Percentiles rank a stretch among this genome's conserved stretches.
phyloP scores from a whole-genome alignment of 352 stramenopile species.

The Phytopythium boreale region DNA sequence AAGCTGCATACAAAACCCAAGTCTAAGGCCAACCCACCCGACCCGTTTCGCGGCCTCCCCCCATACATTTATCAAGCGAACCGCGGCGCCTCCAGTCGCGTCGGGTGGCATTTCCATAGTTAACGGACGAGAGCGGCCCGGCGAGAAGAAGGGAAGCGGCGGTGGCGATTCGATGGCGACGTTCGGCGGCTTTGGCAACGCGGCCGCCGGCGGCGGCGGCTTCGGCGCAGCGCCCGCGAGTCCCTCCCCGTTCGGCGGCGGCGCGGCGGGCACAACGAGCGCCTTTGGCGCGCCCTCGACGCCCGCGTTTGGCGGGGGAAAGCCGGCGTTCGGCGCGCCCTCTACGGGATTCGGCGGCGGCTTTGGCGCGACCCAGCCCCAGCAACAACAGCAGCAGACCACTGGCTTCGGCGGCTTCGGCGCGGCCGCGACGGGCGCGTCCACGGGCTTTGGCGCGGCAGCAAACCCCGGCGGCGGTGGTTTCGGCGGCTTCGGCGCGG shows the following conservation, averaged over 20 bases:
- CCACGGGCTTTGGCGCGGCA: constrained; percentile 14
- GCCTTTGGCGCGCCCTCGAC: constrained; percentile 36
- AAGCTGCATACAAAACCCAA: no score
- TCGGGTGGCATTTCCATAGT: no score
- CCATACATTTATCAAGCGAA: no score
- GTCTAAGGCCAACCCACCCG: no score
- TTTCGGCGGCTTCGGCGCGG: constrained; percentile 35
- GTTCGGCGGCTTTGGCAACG: constrained; percentile 16
- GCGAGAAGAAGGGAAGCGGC: no score
- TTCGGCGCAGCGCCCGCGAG: constrained; percentile 18
- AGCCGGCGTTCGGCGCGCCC: constrained; percentile 35
- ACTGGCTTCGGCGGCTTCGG: constrained; percentile 24
- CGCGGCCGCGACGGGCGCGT: constrained; percentile 17
- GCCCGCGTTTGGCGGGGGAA: constrained; percentile 26
- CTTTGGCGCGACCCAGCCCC: constrained; percentile 28
- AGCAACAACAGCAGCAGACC: background rate
- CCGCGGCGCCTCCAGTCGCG: no score
- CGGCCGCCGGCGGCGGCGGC: constrained; percentile 35
- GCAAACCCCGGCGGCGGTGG: background rate
- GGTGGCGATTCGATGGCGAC: constrained; percentile 1
- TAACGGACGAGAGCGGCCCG: no score
- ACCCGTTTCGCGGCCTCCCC: no score
- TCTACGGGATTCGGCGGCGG: constrained; percentile 23
- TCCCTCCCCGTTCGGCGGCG: constrained; percentile 31
- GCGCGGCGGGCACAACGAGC: constrained; percentile 27